Conservation (phyloP, 1,139 yeast genomes). For the Diutina ranongensis region DNA sequence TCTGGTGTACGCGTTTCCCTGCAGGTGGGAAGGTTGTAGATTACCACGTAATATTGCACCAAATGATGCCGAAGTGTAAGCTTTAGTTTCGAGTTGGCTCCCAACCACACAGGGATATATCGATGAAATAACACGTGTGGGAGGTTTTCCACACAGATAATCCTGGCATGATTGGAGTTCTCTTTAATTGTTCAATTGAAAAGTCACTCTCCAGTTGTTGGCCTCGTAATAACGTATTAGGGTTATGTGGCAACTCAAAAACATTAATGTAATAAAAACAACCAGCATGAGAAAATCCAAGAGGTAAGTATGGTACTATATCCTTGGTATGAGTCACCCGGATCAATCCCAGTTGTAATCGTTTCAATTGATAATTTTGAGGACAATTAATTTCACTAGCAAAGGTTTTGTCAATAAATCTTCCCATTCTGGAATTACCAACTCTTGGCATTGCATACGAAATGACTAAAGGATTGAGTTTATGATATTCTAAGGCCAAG, state of each 20-base stretch:
- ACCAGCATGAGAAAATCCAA: slow-evolving; percentile 34
- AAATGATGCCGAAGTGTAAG: no score
- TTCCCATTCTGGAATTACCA: slow-evolving; percentile 40
- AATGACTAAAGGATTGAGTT: slow-evolving; percentile 38
- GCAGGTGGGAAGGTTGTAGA: no score
- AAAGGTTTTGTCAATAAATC: slow-evolving; percentile 42
- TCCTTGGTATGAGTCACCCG: slow-evolving; percentile 50
- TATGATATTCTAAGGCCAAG: slow-evolving; percentile 45
- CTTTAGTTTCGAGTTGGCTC: no score
- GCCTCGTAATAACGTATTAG: slow-evolving; percentile 17
- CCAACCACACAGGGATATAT: background rate
- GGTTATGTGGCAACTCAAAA: slow-evolving; percentile 32
- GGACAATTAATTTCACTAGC: slow-evolving; percentile 16
- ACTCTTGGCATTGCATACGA: slow-evolving; percentile 54
- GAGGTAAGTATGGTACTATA: slow-evolving; percentile 48
- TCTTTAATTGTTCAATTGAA: no score
- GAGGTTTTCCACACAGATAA: background rate
- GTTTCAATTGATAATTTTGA: slow-evolving; percentile 9
- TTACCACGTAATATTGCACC: no score
- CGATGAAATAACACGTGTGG: background rate
- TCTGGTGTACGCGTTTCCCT: no score
- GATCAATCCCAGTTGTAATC: slow-evolving; percentile 23
- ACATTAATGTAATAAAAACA: slow-evolving; percentile 35
- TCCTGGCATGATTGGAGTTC: no score
- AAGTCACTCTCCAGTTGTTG: no score